Conservation (phyloP, 257 asterid genomes). For the Nicotiana benthamiana region DNA sequence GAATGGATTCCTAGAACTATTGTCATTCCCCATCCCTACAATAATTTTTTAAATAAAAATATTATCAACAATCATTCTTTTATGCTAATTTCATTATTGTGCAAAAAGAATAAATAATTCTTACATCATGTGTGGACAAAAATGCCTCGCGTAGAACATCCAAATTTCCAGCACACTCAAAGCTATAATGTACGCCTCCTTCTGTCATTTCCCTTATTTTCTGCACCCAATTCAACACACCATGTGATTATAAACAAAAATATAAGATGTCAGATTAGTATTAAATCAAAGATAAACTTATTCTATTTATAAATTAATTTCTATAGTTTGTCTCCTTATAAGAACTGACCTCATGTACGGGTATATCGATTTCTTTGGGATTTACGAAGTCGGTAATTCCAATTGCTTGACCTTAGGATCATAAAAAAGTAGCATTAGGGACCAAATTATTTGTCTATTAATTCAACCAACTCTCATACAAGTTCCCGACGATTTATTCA, state of each 20-base stretch:
- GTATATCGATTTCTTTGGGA: constrained; percentile 52
- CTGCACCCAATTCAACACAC: constrained; percentile 24
- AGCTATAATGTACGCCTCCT: constrained; percentile 90
- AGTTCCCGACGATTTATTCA: too few species aligned
- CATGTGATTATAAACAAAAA: neutral
- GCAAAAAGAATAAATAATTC: neutral
- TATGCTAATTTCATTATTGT: neutral
- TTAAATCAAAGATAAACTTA: neutral
- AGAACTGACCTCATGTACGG: constrained; percentile 56
- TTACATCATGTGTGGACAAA: constrained; percentile 78
- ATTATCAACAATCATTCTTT: neutral
- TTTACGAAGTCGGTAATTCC: constrained; percentile 84
- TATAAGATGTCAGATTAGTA: neutral
- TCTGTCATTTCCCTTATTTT: constrained; percentile 66
- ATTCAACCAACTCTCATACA: too few species aligned
- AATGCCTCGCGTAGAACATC: constrained; percentile 90
- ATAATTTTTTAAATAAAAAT: neutral
- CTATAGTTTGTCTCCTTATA: neutral
- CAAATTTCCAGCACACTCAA: constrained; percentile 77
- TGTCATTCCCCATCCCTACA: constrained; percentile 91
- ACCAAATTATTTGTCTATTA: neutral
- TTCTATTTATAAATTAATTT: neutral
- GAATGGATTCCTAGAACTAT: constrained; percentile 71
- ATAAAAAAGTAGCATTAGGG: neutral
- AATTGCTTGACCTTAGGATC: constrained; percentile 48